Base-by-base conservation (phyloP, 1,284 basidiomycete genomes). In the Cutaneotrichosporon mucoides region DNA sequence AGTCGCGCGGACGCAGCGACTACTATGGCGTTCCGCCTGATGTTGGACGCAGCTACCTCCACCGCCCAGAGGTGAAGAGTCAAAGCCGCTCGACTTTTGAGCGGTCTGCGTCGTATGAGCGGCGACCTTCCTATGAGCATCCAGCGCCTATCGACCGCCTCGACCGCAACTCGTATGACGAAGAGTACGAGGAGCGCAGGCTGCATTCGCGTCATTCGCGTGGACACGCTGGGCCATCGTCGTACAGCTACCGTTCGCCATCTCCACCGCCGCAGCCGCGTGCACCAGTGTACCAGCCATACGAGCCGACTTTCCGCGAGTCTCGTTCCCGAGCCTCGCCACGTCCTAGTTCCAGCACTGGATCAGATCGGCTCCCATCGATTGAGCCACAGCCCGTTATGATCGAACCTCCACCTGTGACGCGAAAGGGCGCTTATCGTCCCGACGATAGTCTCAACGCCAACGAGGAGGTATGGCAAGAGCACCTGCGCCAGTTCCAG, bases 381-480 rank as follows among this genome's bases (percentile, higher is more conserved):
- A 37, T 37, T 5, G 56, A 62, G 48, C 56, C 53, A 6, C 43
- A 52, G 46, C 50, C 49, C 12, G 53, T 51, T 35, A 40, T 37
- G 13, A 35, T 37, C 33, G 41, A 51, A 33, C 48, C 53, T 42
- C 48, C 53, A n/a, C 42, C 56, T 16, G 52, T 52, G 12, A 51
- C 50, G 10, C 44, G 62, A 49, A 60, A 57, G 16, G 53, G 52
- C 35, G 46, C 55, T 46, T 53, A 68, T 24, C 56, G 70, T 12
- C 66, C 65, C 10, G 65, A 69, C 55, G 69, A 70, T 58, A 58
- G 57, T 15, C 54, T 72, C 2, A 53, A 59, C 2, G 70, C 69
- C 16, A 69, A 68, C 41, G 73, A 76, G 57, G 70, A 70, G 52
- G 62, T 76, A 8, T 76, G 75, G 75, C 69, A 73, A 47, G 64